Evolutionary conservation across 108 stramenopile genomes (phyloP).

Genomic region (Epithemia pelagica): DNA sequence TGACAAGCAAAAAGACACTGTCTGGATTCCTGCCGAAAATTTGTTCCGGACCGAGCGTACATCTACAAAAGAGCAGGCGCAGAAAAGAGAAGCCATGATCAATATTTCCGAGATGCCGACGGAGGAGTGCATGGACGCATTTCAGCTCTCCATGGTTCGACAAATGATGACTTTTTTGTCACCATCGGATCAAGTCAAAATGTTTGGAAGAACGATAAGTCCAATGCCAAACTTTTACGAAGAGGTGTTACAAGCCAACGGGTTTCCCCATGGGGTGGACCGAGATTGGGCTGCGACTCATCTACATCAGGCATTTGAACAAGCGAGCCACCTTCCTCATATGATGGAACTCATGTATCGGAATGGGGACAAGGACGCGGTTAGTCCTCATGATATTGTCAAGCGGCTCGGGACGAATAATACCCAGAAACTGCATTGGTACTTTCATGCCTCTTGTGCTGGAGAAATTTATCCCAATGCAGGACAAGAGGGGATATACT

Average conservation of each 20-base stretch:
- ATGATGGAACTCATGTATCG: constrained; percentile 12
- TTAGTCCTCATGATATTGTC: constrained; percentile 8
- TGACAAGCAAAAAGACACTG: background rate
- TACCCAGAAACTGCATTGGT: constrained; percentile 9
- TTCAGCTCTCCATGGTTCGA: constrained; percentile 5
- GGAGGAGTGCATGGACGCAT: background rate
- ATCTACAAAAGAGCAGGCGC: background rate
- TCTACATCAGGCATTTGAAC: constrained; percentile 17
- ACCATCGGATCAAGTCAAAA: constrained; percentile 9
- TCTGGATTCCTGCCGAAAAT: background rate
- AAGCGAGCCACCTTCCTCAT: constrained; percentile 14
- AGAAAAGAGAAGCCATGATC: too few relatives aligned
- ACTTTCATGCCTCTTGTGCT: background rate
- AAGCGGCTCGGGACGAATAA: constrained; percentile 17
- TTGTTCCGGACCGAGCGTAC: background rate
- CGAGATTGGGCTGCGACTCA: constrained; percentile 15
- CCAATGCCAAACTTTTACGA: constrained; percentile 16
- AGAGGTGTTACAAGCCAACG: constrained; percentile 10
- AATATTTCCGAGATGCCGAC: too few relatives aligned
- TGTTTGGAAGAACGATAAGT: constrained; percentile 19
- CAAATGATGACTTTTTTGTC: constrained; percentile 14
- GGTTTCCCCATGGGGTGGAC: constrained; percentile 17
- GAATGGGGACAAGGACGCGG: constrained; percentile 7
- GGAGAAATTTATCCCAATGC: constrained; percentile 6
- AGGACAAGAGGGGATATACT: background rate